Base-by-base conservation (phyloP, 1,139 yeast species). In the Hemisphaericaspora xylanilytica region DNA sequence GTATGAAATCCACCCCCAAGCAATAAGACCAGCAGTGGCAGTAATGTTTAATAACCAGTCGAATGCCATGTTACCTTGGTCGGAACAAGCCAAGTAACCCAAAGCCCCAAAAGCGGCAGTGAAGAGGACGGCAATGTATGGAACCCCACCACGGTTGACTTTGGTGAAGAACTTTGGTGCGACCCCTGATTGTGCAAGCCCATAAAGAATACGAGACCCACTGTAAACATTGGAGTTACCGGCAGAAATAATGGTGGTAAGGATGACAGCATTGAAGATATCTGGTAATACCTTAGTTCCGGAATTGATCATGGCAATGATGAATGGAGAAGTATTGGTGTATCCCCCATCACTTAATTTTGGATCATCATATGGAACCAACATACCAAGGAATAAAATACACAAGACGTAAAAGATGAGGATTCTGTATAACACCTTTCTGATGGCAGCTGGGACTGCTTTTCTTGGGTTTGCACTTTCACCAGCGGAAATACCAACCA, bases 401-500 rank as follows among this genome's bases (percentile, higher is more conserved):
- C 90, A 81, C 12, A 85, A 71, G 55, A 90, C 80, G 72, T 86
- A 90, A 59, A 90, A 85, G 41, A 88, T 66, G 47, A 86, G 61
- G 50, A 90, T 87, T 63, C 97, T 78, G 67, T 80, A 75, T 49
- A 88, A 78, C 27, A 88, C 95, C 56, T 85, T 85, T 53, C 82
- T 78, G 53, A 87, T 85, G 24, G 96, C 96, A 43, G 75, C 74
- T 42, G 96, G 96, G 38, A 90, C 86, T 11, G 94, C 74, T 49
- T 77, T 80, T 58, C 85, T 73, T 41, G 97, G 96, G 61, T 86
- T 85, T 36, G 77, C 73, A 36, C 92, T 77, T 65, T 90, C 97
- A 58, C 96, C 95, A 14, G 95, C 92, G 4, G 95, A 80, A 41
- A 90, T 78, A 51, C 95, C 96, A 22, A 86, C 85, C 49, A 86